These are phyloP conservation scores for Phylloporus rhodoxanthus DNA, from an alignment of 768 basidiomycete genomes.

Conservation along the genomic window DNA sequence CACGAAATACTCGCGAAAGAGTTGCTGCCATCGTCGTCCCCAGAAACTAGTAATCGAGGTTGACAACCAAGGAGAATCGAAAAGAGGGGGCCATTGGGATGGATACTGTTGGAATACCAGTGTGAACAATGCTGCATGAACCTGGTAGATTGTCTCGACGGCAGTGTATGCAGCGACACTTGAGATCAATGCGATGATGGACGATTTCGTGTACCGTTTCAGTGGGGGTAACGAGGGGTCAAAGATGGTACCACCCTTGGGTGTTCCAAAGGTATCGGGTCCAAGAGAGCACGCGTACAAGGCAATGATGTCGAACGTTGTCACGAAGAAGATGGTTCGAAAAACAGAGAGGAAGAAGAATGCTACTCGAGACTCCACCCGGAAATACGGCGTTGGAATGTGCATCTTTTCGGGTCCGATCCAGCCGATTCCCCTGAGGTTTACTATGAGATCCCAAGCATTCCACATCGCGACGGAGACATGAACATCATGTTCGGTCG, in stretches of 20 bases:
- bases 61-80: conserved; percentile 50
- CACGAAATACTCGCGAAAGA: conserved; percentile 55
- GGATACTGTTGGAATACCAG: conserved; percentile 44
- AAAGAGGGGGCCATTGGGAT: conserved; percentile 58
- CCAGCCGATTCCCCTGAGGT: conserved; percentile 28
- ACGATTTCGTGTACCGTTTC: conserved; percentile 38
- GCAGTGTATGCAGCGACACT: conserved; percentile 42
- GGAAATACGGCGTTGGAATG: conserved; percentile 12
- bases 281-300: conserved; percentile 23
- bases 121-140: conserved; percentile 40
- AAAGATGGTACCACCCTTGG: conserved; percentile 35
- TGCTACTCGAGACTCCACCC: conserved; percentile 13
- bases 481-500: background rate
- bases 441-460: conserved; percentile 23
- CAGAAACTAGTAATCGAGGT: conserved; percentile 61
- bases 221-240: conserved; percentile 29
- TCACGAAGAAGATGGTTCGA: conserved; percentile 2
- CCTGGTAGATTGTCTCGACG: conserved; percentile 40
- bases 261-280: conserved; percentile 35
- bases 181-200: conserved; percentile 36
- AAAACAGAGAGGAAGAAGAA: conserved; percentile 16
- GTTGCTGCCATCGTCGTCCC: conserved; percentile 63
- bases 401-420: conserved; percentile 8
- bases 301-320: conserved; percentile 5
- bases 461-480: conserved; percentile 21